Conservation (phyloP, 345 rosid genomes). For the Acer negundo region DNA sequence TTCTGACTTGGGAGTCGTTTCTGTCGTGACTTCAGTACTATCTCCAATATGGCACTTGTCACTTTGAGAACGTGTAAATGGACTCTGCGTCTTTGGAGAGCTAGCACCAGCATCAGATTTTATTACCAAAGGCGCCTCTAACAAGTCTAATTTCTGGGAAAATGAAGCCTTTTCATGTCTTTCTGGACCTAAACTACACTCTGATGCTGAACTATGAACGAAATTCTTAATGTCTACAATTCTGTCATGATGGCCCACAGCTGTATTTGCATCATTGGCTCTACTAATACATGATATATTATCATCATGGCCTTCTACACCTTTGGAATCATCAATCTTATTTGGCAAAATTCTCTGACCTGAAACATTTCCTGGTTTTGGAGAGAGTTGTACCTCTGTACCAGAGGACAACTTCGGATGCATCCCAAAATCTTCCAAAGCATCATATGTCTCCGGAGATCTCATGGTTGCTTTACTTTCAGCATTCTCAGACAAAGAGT, state of each 20-base stretch:
- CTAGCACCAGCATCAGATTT: constrained; percentile 29
- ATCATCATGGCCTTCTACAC: constrained; percentile 62
- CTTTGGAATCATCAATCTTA: constrained; percentile 37
- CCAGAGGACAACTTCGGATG: constrained; percentile 33
- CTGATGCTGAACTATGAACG: constrained; percentile 40
- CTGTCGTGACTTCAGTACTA: constrained; percentile 24
- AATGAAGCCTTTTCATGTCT: constrained; percentile 37
- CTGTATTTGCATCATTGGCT: constrained; percentile 33
- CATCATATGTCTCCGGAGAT: constrained; percentile 42
- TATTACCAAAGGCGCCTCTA: constrained; percentile 30
- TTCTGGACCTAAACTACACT: constrained; percentile 45
- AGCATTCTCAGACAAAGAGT: constrained; percentile 58
- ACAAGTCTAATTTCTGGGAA: constrained; percentile 35
- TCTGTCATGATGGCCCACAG: constrained; percentile 31
- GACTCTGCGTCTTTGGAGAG: constrained; percentile 29
- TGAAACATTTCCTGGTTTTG: constrained; percentile 32
- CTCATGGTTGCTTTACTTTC: constrained; percentile 57
- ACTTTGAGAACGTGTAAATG: constrained; percentile 10
- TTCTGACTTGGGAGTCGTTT: constrained; percentile 38
- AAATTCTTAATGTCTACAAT: constrained; percentile 44
- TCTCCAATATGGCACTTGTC: constrained; percentile 16
- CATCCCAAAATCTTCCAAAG: constrained; percentile 39
- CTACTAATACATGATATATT: constrained; percentile 49
- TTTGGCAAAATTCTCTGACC: constrained; percentile 37
- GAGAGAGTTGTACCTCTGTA: constrained; percentile 33